phyloP scores from a whole-genome alignment of 179 eudicot species.

The Patellifolia procumbens region DNA sequence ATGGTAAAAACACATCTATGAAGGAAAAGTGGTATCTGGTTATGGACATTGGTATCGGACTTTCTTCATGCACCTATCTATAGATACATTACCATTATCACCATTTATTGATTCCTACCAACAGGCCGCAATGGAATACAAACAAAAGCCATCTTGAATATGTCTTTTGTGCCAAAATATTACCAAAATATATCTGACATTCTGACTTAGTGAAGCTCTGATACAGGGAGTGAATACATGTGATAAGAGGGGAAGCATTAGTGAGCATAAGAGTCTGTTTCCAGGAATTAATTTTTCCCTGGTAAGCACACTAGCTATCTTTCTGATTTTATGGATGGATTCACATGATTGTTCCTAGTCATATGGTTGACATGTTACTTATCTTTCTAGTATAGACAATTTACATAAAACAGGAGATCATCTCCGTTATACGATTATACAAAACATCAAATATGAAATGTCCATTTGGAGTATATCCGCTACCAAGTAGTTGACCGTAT shows the following conservation, averaged over 20 bases:
- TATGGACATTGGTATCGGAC: no score
- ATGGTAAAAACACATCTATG: no score
- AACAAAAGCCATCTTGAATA: no score
- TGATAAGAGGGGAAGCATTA: conserved; percentile 34
- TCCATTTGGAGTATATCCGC: no score
- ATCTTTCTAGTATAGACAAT: neutral
- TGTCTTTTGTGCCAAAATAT: neutral
- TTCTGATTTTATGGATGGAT: neutral
- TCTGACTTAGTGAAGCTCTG: conserved; percentile 4
- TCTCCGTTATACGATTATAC: neutral
- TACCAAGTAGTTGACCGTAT: no score
- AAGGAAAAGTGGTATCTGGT: no score
- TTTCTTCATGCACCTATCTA: no score
- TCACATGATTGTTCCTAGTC: neutral
- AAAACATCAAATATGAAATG: neutral
- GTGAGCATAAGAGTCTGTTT: conserved; percentile 25
- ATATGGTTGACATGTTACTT: neutral
- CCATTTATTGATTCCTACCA: no score
- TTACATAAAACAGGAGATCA: neutral
- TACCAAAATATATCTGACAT: neutral
- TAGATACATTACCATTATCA: no score
- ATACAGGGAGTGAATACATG: conserved; percentile 33
- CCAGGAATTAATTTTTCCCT: conserved; percentile 34
- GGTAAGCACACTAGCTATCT: conserved; percentile 17
- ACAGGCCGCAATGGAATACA: no score